These are phyloP conservation scores for Beauveria medogensis DNA, from an alignment of 2,329 filamentous ascomycete species.

Conservation along the genomic window DNA sequence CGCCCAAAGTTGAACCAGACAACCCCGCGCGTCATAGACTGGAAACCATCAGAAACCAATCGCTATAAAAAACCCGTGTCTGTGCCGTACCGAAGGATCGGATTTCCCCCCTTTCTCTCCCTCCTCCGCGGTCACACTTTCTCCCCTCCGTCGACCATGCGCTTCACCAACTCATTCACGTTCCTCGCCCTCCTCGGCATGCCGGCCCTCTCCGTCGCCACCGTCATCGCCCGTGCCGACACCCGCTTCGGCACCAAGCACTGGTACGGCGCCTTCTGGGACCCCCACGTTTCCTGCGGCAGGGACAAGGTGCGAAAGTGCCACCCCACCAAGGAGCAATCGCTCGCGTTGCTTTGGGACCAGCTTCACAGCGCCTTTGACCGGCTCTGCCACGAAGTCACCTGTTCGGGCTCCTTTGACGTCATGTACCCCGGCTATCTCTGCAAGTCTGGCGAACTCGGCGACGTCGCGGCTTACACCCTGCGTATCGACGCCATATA, in stretches of 20 bases:
- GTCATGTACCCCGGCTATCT: constrained; percentile 8
- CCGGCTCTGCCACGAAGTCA: constrained; percentile 9
- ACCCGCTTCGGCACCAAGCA: constrained; percentile 11
- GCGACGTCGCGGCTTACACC: constrained; percentile 6
- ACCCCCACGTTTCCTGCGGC: constrained; percentile 3
- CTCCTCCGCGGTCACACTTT: not conserved
- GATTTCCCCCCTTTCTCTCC: not conserved
- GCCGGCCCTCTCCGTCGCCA: not conserved
- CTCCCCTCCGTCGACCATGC: not conserved
- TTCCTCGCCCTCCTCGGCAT: constrained; percentile 1
- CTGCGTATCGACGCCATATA: constrained; percentile 10
- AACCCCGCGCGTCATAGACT: too few species aligned
- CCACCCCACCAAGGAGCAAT: constrained; percentile 9
- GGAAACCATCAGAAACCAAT: too few species aligned
- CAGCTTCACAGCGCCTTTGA: constrained; percentile 11
- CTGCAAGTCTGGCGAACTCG: constrained; percentile 6
- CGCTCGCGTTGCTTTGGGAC: constrained; percentile 9
- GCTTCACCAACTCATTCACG: not conserved
- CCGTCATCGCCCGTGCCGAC: constrained; percentile 7
- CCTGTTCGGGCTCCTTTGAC: constrained; percentile 7
- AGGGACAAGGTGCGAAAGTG: constrained; percentile 10
- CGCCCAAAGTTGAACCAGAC: too few species aligned
- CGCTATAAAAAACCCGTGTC: too few species aligned
- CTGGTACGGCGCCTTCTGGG: constrained; percentile 11
- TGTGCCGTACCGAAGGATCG: too few species aligned